Base-by-base conservation (phyloP, 176 grass and related monocot species). In the Saccharum spontaneum region DNA sequence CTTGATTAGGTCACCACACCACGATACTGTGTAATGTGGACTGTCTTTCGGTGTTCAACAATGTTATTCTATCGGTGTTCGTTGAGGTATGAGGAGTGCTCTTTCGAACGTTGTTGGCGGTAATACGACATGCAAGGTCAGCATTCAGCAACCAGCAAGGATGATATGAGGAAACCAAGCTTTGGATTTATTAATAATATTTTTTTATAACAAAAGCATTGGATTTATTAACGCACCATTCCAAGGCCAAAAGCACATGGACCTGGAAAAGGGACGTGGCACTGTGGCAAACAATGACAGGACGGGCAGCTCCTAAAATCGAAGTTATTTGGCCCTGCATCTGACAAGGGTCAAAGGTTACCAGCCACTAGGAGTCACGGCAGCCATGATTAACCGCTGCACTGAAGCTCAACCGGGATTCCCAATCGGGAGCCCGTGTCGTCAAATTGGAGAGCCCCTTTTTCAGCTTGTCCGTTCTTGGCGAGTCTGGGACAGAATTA, bases 401-500 rank as follows among this genome's bases (percentile, higher is more conserved):
- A 81, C 64, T 23, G 45, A 69, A 70, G 65, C 66, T 52, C 67
- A 70, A 20, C 66, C 31, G 24, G 67, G 67, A 40, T 71, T 82
- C 79, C 67, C 44, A 20, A 11, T 43, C 67, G 22, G 11, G 36
- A 28, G 67, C 22, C 10, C 23, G 31, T 55, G 44, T 26, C 20
- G 46, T 45, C 48, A 43, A 82, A 40, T 57, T 71, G 79, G 4
- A 18, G 45, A 16, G 23, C 2, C 8, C 44, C 44, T 4, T 52
- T 82, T 71, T 80, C 50, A 18, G 34, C 49, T 23, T 82, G 80
- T 82, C 67, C 22, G 67, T 28, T 10, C 34, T 1, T 26, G 14
- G 15, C 67, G 52, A 82, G 67, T 82, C 80, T 49, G 24, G 41
- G 80, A 60, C 80, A 82, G 24, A 60, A 82, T 82, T 31, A 82